These are phyloP conservation scores for Mycena epipterygia DNA, from an alignment of 768 basidiomycete genomes.

Conservation along the genomic window DNA sequence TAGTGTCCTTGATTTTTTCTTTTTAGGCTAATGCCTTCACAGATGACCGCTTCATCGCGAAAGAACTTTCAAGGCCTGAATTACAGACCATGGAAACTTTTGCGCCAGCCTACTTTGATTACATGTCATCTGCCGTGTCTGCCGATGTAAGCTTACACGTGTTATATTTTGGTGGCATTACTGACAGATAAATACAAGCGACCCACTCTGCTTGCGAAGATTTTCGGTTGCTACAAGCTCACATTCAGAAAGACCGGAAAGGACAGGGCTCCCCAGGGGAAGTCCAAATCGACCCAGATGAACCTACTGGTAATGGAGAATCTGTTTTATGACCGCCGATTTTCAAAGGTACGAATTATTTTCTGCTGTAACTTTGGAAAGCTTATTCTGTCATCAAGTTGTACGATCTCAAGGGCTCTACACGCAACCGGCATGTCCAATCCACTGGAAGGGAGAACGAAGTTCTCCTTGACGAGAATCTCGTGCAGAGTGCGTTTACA, in stretches of 20 bases:
- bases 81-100: conserved; percentile 97
- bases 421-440: conserved; percentile 92
- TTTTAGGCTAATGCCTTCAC: conserved; percentile 10
- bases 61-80: conserved; percentile 92
- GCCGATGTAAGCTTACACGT: conserved; percentile 71
- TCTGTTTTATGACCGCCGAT: conserved; percentile 92
- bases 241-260: conserved; percentile 87
- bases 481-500: conserved; percentile 81
- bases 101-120: conserved; percentile 97
- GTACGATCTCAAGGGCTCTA: conserved; percentile 97
- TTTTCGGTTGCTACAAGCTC: conserved; percentile 96
- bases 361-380: conserved; percentile 47
- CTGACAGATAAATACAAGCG: conserved; percentile 64
- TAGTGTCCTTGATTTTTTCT: not conserved
- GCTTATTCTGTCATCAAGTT: conserved; percentile 59
- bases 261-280: conserved; percentile 69
- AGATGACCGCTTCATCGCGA: conserved; percentile 99
- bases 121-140: conserved; percentile 94
- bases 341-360: conserved; percentile 74
- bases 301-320: conserved; percentile 99
- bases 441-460: conserved; percentile 93
- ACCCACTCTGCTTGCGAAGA: conserved; percentile 94
- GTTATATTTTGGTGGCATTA: conserved; percentile 18
- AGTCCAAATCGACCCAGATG: conserved; percentile 89
- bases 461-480: conserved; percentile 96